A percentile compares a stretch with the other conserved stretches of the same genome.
Conservation (phyloP, 78 protist genomes). For the Reticulomyxa filosa region DNA sequence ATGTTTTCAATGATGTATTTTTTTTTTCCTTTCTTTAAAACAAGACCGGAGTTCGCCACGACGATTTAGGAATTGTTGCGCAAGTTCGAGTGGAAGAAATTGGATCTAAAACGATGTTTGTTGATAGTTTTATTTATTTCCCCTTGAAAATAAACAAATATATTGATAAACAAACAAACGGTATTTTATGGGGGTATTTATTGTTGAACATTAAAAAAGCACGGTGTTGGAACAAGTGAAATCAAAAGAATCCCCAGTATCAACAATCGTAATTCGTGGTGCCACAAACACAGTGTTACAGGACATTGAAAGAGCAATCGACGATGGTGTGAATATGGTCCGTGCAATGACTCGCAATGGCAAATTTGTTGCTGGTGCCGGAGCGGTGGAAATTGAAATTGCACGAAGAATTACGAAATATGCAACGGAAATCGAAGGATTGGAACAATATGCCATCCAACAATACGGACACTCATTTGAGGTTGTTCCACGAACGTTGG, state of each 20-base stretch:
- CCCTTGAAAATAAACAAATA: too few species aligned
- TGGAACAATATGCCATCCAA: conserved; percentile 76
- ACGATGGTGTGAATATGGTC: neutral
- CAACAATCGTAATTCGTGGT: conserved; percentile 85
- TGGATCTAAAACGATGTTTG: too few species aligned
- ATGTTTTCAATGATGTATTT: too few species aligned
- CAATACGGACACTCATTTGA: conserved; percentile 70
- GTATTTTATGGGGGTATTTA: too few species aligned
- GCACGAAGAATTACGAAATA: conserved; percentile 13
- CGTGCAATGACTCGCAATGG: conserved; percentile 45
- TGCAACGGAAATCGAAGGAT: conserved; percentile 15
- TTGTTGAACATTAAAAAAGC: neutral
- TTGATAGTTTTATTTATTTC: too few species aligned
- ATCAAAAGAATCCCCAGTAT: conserved; percentile 12
- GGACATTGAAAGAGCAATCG: conserved; percentile 90
- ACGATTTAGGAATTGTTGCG: too few species aligned
- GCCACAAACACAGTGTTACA: conserved; percentile 75
- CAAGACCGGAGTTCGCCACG: too few species aligned
- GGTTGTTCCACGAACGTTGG: conserved; percentile 81
- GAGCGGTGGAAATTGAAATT: conserved; percentile 78
- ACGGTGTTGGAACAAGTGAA: conserved; percentile 3
- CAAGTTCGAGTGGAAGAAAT: too few species aligned
- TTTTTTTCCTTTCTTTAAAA: too few species aligned
- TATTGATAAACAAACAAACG: too few species aligned
- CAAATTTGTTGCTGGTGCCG: conserved; percentile 86